Evolutionary conservation across 257 asterid genomes (phyloP).

Genomic region (Leptodermis oblonga): DNA sequence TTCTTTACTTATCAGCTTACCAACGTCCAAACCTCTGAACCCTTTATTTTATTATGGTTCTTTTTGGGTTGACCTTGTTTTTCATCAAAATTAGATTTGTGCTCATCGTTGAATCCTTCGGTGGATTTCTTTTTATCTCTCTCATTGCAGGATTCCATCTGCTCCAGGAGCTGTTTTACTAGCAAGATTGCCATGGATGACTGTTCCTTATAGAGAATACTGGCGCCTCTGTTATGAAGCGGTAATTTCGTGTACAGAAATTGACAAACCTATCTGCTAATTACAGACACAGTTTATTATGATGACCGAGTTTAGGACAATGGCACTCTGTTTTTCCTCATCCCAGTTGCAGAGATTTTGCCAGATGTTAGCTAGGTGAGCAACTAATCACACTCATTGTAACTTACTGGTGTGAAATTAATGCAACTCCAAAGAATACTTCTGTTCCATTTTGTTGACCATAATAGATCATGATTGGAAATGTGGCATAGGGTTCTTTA

Average conservation of each 20-base stretch:
- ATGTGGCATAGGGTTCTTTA: not conserved
- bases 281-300: not conserved
- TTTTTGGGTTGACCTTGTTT: not conserved
- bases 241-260: conserved; percentile 48
- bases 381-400: not conserved
- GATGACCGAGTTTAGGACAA: not conserved
- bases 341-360: conserved; percentile 1
- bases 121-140: not conserved
- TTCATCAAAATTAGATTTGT: not conserved
- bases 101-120: conserved; percentile 1
- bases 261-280: conserved; percentile 5
- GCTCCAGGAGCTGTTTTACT: conserved; percentile 43
- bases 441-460: not conserved
- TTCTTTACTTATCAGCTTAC: not conserved
- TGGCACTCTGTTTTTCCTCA: not conserved
- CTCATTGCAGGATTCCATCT: conserved; percentile 46
- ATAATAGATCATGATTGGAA: not conserved
- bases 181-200: conserved; percentile 67
- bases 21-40: not conserved
- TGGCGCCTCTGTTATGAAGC: conserved; percentile 70
- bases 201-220: conserved; percentile 62
- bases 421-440: not conserved
- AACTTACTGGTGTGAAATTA: not conserved
- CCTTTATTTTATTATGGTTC: not conserved
- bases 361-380: not conserved